Evolutionary conservation across 305 asterid genomes (phyloP).

Genomic region (Fraxinus dipetala): DNA sequence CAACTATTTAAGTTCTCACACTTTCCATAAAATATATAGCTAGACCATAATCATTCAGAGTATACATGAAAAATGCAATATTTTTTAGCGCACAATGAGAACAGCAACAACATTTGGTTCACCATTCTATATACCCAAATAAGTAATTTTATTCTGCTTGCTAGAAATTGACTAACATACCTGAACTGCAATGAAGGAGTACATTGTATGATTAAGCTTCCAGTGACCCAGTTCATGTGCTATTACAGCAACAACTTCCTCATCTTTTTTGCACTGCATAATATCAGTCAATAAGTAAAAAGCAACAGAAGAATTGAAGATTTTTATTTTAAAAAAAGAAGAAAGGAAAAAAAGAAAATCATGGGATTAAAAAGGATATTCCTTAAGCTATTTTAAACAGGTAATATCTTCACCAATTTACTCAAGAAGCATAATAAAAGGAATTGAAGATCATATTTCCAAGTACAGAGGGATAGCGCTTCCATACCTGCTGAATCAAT

Average conservation of each 20-base stretch:
- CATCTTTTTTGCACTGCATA: slow-evolving; percentile 82
- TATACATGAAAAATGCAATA: slow-evolving; percentile 2
- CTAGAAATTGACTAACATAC: slow-evolving; percentile 35
- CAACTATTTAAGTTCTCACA: slow-evolving; percentile 10
- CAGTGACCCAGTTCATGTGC: slow-evolving; percentile 99
- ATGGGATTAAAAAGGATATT: not conserved
- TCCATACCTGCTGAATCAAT: slow-evolving; percentile 88
- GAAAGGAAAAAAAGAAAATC: not conserved
- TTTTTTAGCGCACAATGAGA: not conserved
- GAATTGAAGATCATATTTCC: not conserved
- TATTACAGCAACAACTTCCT: slow-evolving; percentile 96
- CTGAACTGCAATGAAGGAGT: slow-evolving; percentile 92
- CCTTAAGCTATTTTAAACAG: not conserved
- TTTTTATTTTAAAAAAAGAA: not conserved
- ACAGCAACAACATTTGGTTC: slow-evolving; percentile 1
- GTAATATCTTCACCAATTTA: not conserved
- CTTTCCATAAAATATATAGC: slow-evolving; percentile 10
- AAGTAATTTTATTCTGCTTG: not conserved
- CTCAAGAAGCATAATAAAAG: not conserved
- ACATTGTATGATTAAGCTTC: slow-evolving; percentile 93
- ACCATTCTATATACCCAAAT: not conserved
- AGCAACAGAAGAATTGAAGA: not conserved
- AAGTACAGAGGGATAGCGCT: not conserved
- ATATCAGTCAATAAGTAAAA: slow-evolving; percentile 18
- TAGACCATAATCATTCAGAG: not conserved